Percentiles rank a stretch among this genome's conserved stretches.
These are phyloP conservation scores for Saccharomyces hybrid DNA, from an alignment of 1,139 yeast species.

Conservation along the genomic window DNA sequence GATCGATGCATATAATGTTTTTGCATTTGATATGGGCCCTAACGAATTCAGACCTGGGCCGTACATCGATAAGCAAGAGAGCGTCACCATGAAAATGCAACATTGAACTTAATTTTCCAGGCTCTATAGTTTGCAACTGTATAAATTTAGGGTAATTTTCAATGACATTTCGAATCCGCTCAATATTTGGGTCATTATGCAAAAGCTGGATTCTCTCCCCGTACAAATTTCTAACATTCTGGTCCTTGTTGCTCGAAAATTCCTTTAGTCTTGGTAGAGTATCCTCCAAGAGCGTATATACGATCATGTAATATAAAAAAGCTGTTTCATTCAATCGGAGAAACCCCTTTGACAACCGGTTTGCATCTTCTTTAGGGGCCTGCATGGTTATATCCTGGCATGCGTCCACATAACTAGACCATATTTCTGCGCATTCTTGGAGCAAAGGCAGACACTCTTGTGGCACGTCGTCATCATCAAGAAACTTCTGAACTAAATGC, in stretches of 20 bases:
- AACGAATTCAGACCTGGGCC: slow-evolving; percentile 51
- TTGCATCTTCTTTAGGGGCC: slow-evolving; percentile 2
- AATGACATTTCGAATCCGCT: background rate
- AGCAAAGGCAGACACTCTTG: background rate
- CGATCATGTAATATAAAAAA: slow-evolving; percentile 26
- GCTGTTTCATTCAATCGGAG: slow-evolving; percentile 23
- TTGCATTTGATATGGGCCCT: slow-evolving; percentile 47
- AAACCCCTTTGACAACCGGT: slow-evolving; percentile 5
- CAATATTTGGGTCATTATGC: background rate
- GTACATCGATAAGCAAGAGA: slow-evolving; percentile 53
- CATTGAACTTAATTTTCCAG: background rate
- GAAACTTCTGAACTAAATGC: background rate
- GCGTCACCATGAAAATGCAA: slow-evolving; percentile 7
- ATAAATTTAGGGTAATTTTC: background rate
- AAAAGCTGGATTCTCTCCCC: background rate
- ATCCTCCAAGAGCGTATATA: slow-evolving; percentile 16
- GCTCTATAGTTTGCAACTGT: background rate
- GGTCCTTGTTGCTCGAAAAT: background rate
- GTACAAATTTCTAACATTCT: background rate
- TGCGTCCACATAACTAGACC: slow-evolving; percentile 20
- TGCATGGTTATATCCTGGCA: slow-evolving; percentile 13
- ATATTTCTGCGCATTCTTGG: slow-evolving; percentile 20
- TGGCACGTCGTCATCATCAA: background rate
- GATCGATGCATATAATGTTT: slow-evolving; percentile 62
- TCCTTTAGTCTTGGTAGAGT: slow-evolving; percentile 13